Evolutionary conservation across 1,284 basidiomycete genomes (phyloP).

Genomic region (Golubevia sp.): DNA sequence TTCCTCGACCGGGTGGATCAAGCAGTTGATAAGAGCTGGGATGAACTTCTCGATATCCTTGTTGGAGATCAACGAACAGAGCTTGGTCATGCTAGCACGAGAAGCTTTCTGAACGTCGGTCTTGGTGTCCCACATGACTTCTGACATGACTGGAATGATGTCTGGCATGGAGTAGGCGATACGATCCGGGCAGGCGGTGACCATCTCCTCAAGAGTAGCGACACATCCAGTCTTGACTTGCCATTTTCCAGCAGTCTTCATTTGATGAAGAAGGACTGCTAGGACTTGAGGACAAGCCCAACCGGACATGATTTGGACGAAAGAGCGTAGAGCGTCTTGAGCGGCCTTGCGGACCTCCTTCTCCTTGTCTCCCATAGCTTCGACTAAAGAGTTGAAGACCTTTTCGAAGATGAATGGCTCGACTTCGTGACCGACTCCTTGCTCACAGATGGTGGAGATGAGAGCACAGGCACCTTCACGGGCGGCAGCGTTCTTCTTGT

Average conservation of each 20-base stretch:
- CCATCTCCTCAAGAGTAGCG: slow-evolving; percentile 84
- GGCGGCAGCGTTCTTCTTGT: slow-evolving; percentile 67
- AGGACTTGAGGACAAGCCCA: slow-evolving; percentile 87
- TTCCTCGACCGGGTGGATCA: slow-evolving; percentile 99
- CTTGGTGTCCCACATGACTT: slow-evolving; percentile 99
- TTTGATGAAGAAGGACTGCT: slow-evolving; percentile 87
- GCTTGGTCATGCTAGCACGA: slow-evolving; percentile 87
- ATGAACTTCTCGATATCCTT: slow-evolving; percentile 85
- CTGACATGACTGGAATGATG: slow-evolving; percentile 91
- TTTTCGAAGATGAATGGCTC: slow-evolving; percentile 86
- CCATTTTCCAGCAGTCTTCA: slow-evolving; percentile 98
- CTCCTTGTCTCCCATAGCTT: slow-evolving; percentile 90
- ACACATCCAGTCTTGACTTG: slow-evolving; percentile 94
- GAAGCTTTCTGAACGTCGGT: slow-evolving; percentile 99
- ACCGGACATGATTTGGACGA: slow-evolving; percentile 82
- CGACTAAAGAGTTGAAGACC: slow-evolving; percentile 82
- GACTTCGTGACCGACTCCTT: slow-evolving; percentile 79
- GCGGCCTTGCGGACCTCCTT: slow-evolving; percentile 82
- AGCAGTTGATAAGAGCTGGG: slow-evolving; percentile 91
- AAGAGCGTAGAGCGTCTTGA: slow-evolving; percentile 79
- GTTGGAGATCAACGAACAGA: slow-evolving; percentile 75
- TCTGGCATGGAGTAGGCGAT: slow-evolving; percentile 91
- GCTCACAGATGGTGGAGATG: slow-evolving; percentile 72
- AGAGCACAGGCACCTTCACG: slow-evolving; percentile 65
- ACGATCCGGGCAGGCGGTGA: slow-evolving; percentile 80